Evolutionary conservation across 352 stramenopile species (phyloP).

Genomic region (Phytophthora chlamydospora): DNA sequence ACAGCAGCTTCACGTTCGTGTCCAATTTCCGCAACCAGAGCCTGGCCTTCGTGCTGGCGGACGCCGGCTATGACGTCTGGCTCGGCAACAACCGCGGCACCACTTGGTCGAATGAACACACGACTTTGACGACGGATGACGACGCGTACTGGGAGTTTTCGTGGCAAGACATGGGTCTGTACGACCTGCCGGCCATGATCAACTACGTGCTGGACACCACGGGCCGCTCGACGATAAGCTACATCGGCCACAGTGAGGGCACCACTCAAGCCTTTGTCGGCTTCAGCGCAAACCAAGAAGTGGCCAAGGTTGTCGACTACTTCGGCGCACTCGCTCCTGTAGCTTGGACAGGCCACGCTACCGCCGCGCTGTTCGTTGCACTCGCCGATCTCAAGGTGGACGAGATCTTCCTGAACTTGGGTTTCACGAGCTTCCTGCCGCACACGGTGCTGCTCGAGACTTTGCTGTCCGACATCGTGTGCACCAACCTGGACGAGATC

Average conservation of each 20-base stretch:
- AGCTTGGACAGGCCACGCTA: constrained; percentile 34
- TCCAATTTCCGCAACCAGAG: constrained; percentile 58
- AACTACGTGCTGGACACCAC: constrained; percentile 49
- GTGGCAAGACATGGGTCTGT: constrained; percentile 55
- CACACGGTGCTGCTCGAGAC: constrained; percentile 28
- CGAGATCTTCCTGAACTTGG: constrained; percentile 41
- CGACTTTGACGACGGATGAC: constrained; percentile 38
- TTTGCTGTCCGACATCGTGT: constrained; percentile 40
- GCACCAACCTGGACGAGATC: constrained; percentile 44
- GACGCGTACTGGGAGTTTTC: constrained; percentile 56
- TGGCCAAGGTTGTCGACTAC: constrained; percentile 54
- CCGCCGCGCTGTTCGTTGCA: constrained; percentile 37
- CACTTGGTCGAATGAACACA: constrained; percentile 56
- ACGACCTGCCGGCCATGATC: constrained; percentile 59
- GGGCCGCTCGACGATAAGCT: constrained; percentile 46
- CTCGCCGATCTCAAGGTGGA: constrained; percentile 51
- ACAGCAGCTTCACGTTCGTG: constrained; percentile 59
- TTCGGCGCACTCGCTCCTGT: constrained; percentile 56
- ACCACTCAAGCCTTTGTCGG: constrained; percentile 61
- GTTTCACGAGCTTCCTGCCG: constrained; percentile 45
- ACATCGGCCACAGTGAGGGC: constrained; percentile 59
- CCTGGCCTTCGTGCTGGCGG: constrained; percentile 53
- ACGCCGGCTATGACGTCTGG: constrained; percentile 63
- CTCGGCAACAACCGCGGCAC: constrained; percentile 68
- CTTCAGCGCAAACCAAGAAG: constrained; percentile 54